A percentile compares a stretch with the other conserved stretches of the same genome.
Conservation (phyloP, 2,329 filamentous ascomycete genomes). For the Tolypocladium amazonense region DNA sequence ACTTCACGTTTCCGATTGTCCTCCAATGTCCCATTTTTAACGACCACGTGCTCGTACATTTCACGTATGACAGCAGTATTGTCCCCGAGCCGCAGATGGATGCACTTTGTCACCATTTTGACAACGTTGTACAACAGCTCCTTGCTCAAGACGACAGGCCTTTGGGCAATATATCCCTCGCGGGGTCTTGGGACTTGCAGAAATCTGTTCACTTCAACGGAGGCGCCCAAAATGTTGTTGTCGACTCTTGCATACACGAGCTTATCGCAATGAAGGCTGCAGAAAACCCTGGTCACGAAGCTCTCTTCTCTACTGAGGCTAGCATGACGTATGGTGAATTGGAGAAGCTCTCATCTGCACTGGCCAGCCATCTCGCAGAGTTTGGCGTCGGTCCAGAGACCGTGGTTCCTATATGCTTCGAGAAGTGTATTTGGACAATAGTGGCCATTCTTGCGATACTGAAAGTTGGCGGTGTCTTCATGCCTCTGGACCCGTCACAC, state of each 20-base stretch:
- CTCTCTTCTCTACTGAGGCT: constrained; percentile 6
- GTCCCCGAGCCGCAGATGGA: not conserved
- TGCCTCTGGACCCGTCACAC: not conserved
- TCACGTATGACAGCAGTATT: not conserved
- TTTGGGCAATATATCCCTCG: not conserved
- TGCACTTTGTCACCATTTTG: not conserved
- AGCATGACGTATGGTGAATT: constrained; percentile 3
- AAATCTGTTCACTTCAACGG: not conserved
- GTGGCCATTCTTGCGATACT: constrained; percentile 14
- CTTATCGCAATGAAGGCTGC: constrained; percentile 2
- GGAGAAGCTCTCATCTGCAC: not conserved
- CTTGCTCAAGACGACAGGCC: not conserved
- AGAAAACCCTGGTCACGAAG: not conserved
- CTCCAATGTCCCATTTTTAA: not conserved
- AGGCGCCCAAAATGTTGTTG: not conserved
- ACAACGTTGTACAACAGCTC: not conserved
- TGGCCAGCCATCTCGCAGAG: not conserved
- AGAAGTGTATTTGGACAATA: constrained; percentile 9
- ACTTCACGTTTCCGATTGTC: not conserved
- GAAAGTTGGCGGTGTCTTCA: constrained; percentile 11
- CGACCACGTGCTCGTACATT: not conserved
- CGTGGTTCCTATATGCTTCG: constrained; percentile 2
- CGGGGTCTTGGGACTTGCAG: not conserved
- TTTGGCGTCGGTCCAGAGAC: not conserved
- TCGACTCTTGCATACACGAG: constrained; percentile 14